Percentiles rank a stretch among this genome's conserved stretches.
These are phyloP conservation scores for Cyberlindnera meyerae DNA, from an alignment of 805 yeast species.

Conservation along the genomic window DNA sequence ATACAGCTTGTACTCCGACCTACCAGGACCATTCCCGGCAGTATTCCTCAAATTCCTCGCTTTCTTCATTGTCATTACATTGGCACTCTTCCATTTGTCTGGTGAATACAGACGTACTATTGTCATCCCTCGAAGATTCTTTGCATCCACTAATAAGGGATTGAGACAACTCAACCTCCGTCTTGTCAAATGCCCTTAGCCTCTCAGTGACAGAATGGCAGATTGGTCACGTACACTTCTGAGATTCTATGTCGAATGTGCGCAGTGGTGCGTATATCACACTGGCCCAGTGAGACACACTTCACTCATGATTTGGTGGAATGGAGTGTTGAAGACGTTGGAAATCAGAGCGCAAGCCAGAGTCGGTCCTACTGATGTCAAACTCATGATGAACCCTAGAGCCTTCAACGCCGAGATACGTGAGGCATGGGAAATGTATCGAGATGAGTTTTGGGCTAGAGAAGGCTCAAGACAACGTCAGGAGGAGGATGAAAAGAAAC, in stretches of 20 bases:
- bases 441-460: constrained; percentile 90
- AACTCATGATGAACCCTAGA: constrained; percentile 74
- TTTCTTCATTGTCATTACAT: constrained; percentile 58
- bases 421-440: constrained; percentile 91
- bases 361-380: constrained; percentile 75
- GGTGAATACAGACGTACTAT: constrained; percentile 89
- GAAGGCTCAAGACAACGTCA: constrained; percentile 65
- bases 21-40: constrained; percentile 34
- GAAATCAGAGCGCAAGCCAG: constrained; percentile 48
- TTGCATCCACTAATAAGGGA: constrained; percentile 84
- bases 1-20: constrained; percentile 34
- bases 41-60: constrained; percentile 46
- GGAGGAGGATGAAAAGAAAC: constrained; percentile 6
- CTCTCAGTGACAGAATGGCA: constrained; percentile 32
- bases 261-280: constrained; percentile 1
- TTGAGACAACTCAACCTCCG: constrained; percentile 76
- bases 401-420: constrained; percentile 77
- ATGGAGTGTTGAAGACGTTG: constrained; percentile 12
- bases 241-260: constrained; percentile 21
- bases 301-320: constrained; percentile 9
- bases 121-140: constrained; percentile 71
- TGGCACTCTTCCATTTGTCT: constrained; percentile 73
- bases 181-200: constrained; percentile 55
- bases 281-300: constrained; percentile 15
- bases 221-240: constrained; percentile 31